phyloP scores from a whole-genome alignment of 2,329 filamentous ascomycete genomes.

The Aschersonia sp. region DNA sequence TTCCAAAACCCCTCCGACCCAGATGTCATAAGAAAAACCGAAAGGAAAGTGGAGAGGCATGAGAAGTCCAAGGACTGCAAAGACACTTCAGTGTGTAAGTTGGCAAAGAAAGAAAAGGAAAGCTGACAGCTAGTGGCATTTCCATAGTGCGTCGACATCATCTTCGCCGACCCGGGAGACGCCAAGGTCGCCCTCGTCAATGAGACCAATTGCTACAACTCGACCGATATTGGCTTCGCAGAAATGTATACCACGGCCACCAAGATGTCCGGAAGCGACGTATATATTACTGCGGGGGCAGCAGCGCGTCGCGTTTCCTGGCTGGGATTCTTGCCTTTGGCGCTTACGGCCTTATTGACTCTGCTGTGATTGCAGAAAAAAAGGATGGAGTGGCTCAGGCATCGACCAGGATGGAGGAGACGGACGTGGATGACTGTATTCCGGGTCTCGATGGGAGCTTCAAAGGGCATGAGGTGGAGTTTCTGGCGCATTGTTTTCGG shows the following conservation, averaged over 20 bases:
- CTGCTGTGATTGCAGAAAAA: constrained; percentile 5
- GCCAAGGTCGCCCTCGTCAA: constrained; percentile 55
- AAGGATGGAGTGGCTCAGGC: too few species aligned
- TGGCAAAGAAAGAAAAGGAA: background rate
- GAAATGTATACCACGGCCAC: constrained; percentile 58
- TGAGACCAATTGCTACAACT: constrained; percentile 78
- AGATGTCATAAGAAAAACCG: too few species aligned
- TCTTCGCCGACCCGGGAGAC: constrained; percentile 68
- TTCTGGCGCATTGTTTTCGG: background rate
- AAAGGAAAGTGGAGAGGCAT: background rate
- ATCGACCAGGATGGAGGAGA: background rate
- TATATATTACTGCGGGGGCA: constrained; percentile 15
- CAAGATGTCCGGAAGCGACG: constrained; percentile 21
- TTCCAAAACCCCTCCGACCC: background rate
- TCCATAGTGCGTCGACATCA: constrained; percentile 79
- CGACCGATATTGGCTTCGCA: constrained; percentile 59
- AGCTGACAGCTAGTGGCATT: background rate
- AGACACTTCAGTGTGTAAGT: background rate
- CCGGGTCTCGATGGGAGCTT: too few species aligned
- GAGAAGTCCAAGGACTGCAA: too few species aligned
- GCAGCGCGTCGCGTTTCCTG: constrained; percentile 10
- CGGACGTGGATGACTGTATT: background rate
- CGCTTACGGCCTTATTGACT: constrained; percentile 22
- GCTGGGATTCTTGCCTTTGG: constrained; percentile 27
- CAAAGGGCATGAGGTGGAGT: background rate